Conservation (phyloP, 352 stramenopile genomes). For the Globisporangium cederbergense region DNA sequence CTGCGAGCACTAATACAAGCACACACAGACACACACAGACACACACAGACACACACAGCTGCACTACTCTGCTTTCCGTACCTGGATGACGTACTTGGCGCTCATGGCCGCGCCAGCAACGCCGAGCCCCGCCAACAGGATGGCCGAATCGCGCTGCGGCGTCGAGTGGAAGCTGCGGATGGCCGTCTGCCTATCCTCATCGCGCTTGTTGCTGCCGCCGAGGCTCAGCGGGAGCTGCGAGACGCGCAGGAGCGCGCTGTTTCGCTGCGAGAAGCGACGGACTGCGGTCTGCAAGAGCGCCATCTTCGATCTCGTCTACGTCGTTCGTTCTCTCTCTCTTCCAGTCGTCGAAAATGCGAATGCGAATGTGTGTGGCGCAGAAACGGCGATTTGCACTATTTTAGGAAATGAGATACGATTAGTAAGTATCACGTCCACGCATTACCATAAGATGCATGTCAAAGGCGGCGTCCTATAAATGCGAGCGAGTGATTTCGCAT, state of each 20-base stretch:
- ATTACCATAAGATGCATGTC: too few species aligned
- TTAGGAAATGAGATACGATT: not conserved
- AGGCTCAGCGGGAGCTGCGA: slow-evolving; percentile 6
- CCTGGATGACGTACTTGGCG: slow-evolving; percentile 77
- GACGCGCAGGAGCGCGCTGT: slow-evolving; percentile 4
- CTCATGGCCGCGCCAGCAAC: slow-evolving; percentile 67
- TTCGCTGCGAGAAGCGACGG: slow-evolving; percentile 14
- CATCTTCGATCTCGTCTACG: slow-evolving; percentile 6
- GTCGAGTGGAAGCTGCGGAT: slow-evolving; percentile 64
- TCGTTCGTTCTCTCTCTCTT: slow-evolving; percentile 1
- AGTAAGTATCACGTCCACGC: too few species aligned
- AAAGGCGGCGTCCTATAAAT: too few species aligned
- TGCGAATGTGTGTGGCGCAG: not conserved
- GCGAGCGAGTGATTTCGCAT: too few species aligned
- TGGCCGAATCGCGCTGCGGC: slow-evolving; percentile 50
- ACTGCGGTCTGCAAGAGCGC: slow-evolving; percentile 6
- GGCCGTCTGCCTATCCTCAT: slow-evolving; percentile 14
- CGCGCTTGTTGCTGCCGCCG: not conserved
- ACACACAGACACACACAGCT: not conserved
- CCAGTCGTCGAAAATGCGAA: slow-evolving; percentile 5
- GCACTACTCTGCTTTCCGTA: slow-evolving; percentile 1
- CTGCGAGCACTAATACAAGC: not conserved
- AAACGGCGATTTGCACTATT: not conserved
- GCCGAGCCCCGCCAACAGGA: slow-evolving; percentile 63
- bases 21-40: not conserved